Percentiles rank a stretch among this genome's conserved stretches.
Evolutionary conservation across 805 yeast species (phyloP).

Genomic region (Sugiyamaella boreocaroliniensis): DNA sequence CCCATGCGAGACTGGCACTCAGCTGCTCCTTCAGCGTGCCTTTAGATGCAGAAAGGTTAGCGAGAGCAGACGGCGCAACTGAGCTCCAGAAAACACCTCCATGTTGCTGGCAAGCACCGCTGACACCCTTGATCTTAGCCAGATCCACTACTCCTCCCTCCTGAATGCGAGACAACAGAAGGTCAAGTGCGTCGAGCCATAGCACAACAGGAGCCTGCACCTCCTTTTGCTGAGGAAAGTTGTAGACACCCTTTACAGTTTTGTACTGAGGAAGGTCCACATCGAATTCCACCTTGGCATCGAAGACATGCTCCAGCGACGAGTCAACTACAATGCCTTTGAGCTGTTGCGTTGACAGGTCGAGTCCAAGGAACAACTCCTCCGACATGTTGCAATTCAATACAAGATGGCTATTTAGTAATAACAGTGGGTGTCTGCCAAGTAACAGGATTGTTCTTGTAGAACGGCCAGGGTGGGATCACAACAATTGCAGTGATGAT

Average conservation of each 20-base stretch:
- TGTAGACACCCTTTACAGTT: conserved; percentile 67
- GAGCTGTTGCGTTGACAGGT: conserved; percentile 83
- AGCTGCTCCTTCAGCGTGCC: conserved; percentile 34
- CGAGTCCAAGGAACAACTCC: conserved; percentile 49
- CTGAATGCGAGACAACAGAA: conserved; percentile 47
- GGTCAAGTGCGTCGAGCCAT: conserved; percentile 83
- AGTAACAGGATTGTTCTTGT: conserved; percentile 42
- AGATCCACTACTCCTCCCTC: conserved; percentile 48
- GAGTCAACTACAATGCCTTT: conserved; percentile 63
- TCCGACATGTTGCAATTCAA: not conserved
- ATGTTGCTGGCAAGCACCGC: conserved; percentile 90
- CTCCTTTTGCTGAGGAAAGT: conserved; percentile 47
- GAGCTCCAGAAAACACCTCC: conserved; percentile 80
- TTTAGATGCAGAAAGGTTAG: conserved; percentile 24
- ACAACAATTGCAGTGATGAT: conserved; percentile 33
- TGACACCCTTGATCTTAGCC: conserved; percentile 51
- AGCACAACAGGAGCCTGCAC: conserved; percentile 76
- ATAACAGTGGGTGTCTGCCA: conserved; percentile 32
- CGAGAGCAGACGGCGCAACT: conserved; percentile 39
- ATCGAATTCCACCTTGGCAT: conserved; percentile 69
- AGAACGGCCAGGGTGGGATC: conserved; percentile 55
- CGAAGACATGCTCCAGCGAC: conserved; percentile 44
- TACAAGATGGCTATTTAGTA: not conserved
- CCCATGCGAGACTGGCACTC: conserved; percentile 35
- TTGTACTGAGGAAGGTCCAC: conserved; percentile 52